Evolutionary conservation across 179 eudicot species (phyloP).

Genomic region (Sideroxylon spinosum): DNA sequence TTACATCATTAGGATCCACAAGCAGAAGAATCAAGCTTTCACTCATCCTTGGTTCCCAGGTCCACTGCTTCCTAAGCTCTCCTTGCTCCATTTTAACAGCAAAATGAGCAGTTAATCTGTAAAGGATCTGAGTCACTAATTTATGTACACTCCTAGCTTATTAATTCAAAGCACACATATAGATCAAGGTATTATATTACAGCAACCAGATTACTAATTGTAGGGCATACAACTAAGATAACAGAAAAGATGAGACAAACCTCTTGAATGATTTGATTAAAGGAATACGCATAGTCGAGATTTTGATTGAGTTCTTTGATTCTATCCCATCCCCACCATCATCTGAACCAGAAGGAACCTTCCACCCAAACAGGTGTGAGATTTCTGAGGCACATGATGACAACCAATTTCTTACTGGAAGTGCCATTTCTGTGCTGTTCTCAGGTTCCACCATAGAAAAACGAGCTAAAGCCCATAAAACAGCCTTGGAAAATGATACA

Average conservation of each 20-base stretch:
- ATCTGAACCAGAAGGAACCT: slow-evolving; percentile 76
- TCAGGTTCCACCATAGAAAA: slow-evolving; percentile 81
- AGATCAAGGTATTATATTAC: background rate
- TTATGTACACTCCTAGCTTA: slow-evolving; percentile 6
- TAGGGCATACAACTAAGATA: background rate
- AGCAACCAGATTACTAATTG: slow-evolving; percentile 7
- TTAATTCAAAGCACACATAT: background rate
- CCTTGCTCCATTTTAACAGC: slow-evolving; percentile 62
- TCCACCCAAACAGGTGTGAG: slow-evolving; percentile 70
- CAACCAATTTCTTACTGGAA: slow-evolving; percentile 67
- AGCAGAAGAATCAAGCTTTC: slow-evolving; percentile 87
- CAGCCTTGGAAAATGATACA: slow-evolving; percentile 76
- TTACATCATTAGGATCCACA: slow-evolving; percentile 95
- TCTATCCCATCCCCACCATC: slow-evolving; percentile 69
- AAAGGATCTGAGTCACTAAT: slow-evolving; percentile 19
- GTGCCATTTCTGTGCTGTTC: slow-evolving; percentile 53
- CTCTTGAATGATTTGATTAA: slow-evolving; percentile 78
- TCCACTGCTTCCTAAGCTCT: slow-evolving; percentile 72
- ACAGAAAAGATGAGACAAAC: slow-evolving; percentile 35
- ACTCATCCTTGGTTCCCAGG: slow-evolving; percentile 92
- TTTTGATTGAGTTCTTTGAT: slow-evolving; percentile 65
- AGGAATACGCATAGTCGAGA: slow-evolving; percentile 66
- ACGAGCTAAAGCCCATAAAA: slow-evolving; percentile 86
- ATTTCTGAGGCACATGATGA: slow-evolving; percentile 64
- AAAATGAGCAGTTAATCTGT: slow-evolving; percentile 76